A percentile compares a stretch with the other conserved stretches of the same genome.
phyloP scores from a whole-genome alignment of 805 yeast genomes.

The Kazachstania taianensis region DNA sequence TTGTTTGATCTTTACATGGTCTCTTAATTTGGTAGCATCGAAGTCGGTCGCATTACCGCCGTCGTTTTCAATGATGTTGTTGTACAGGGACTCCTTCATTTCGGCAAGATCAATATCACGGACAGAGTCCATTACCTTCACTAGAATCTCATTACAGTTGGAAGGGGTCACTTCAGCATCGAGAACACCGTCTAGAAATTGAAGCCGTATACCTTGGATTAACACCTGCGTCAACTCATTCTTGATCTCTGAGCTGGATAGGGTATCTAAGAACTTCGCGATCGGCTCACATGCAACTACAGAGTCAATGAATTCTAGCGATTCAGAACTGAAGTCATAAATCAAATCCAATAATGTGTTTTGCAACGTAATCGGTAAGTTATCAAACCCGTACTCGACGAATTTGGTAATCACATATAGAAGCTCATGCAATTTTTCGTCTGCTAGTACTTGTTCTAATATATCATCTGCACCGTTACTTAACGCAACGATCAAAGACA shows the following conservation, averaged over 20 bases:
- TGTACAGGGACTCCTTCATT: conserved; percentile 19
- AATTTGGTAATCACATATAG: conserved; percentile 24
- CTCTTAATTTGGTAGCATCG: conserved; percentile 25
- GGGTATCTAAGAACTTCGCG: not conserved
- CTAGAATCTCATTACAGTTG: conserved; percentile 19
- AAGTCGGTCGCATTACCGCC: conserved; percentile 1
- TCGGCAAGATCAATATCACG: conserved; percentile 27
- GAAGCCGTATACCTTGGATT: conserved; percentile 32
- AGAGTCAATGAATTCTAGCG: conserved; percentile 39
- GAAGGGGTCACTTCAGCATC: conserved; percentile 11
- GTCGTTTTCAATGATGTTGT: conserved; percentile 3
- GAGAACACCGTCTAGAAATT: conserved; percentile 25
- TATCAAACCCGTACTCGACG: conserved; percentile 21
- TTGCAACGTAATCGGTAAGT: conserved; percentile 35
- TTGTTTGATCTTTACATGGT: conserved; percentile 33
- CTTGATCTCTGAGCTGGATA: no score
- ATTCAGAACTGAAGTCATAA: conserved; percentile 52
- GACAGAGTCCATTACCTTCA: conserved; percentile 19
- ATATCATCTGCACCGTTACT: conserved; percentile 57
- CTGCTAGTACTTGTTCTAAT: conserved; percentile 32
- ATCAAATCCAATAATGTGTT: conserved; percentile 47
- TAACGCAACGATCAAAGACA: conserved; percentile 58
- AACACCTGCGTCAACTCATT: conserved; percentile 30
- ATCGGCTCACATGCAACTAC: conserved; percentile 11
- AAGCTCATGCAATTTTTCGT: conserved; percentile 18